Conservation (phyloP, 2,329 filamentous ascomycete genomes). For the Nectriaceae sp. region DNA sequence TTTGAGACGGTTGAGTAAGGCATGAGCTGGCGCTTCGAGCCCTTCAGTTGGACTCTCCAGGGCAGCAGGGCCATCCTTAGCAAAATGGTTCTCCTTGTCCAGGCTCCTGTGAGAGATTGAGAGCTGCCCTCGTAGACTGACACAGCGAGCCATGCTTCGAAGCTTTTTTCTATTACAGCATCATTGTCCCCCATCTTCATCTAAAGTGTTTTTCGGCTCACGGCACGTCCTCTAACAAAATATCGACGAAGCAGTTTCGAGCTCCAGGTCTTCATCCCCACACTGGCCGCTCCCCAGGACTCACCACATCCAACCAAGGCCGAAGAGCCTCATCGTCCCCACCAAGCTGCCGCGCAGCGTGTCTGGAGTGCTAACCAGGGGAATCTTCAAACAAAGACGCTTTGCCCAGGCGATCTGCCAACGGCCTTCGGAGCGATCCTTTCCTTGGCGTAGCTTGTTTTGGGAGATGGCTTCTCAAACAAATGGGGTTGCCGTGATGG, state of each 20-base stretch:
- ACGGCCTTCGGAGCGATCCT: background rate
- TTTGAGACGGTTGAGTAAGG: too few relatives aligned
- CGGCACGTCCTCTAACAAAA: too few relatives aligned
- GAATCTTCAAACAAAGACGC: background rate
- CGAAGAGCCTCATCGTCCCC: background rate
- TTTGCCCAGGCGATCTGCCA: background rate
- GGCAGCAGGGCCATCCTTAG: too few relatives aligned
- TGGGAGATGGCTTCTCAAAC: background rate
- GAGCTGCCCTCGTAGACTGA: too few relatives aligned
- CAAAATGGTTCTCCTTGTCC: too few relatives aligned
- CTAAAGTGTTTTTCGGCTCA: background rate
- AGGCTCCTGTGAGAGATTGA: too few relatives aligned
- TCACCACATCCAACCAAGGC: background rate
- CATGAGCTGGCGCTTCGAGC: too few relatives aligned
- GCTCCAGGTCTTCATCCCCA: background rate
- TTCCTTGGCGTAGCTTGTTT: background rate
- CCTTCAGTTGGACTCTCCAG: too few relatives aligned
- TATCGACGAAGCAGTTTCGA: background rate
- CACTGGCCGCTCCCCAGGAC: background rate
- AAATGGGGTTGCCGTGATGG: background rate
- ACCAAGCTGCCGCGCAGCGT: slow-evolving; percentile 10
- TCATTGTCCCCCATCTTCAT: too few relatives aligned
- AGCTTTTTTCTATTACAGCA: too few relatives aligned
- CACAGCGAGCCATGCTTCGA: too few relatives aligned
- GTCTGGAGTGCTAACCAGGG: slow-evolving; percentile 9